Conservation (phyloP, 805 yeast genomes). For the Candida fluviatilis region DNA sequence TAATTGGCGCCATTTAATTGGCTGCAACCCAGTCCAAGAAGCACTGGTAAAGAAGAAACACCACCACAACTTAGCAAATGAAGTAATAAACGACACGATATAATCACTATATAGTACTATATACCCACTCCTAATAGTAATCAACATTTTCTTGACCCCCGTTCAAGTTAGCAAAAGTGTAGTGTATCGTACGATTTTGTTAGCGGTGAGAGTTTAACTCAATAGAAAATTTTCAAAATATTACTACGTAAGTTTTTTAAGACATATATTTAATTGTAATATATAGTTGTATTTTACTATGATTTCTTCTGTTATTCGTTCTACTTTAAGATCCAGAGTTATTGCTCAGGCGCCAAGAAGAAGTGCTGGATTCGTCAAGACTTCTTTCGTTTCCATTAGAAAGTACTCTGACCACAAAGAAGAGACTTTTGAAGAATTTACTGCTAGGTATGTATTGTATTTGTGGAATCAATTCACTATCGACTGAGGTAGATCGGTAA, state of each 20-base stretch:
- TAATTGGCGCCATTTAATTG: constrained; percentile 1
- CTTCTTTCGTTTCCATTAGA: constrained; percentile 38
- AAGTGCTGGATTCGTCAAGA: constrained; percentile 15
- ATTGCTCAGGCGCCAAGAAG: constrained; percentile 25
- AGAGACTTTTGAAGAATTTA: constrained; percentile 93
- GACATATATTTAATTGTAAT: neutral
- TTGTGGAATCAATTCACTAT: too few species aligned
- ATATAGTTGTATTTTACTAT: constrained; percentile 13
- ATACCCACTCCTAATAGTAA: too few species aligned
- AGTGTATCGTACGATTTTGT: constrained; percentile 1
- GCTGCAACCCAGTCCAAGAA: neutral
- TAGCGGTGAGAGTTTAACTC: neutral
- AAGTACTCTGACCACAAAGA: constrained; percentile 82
- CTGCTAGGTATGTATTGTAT: constrained; percentile 52
- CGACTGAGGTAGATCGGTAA: too few species aligned
- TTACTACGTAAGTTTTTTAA: neutral
- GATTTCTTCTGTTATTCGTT: constrained; percentile 40
- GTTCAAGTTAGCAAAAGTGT: neutral
- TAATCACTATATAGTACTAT: too few species aligned
- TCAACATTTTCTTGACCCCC: too few species aligned
- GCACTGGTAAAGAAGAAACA: neutral
- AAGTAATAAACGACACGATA: neutral
- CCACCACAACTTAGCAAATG: neutral
- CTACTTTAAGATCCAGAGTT: constrained; percentile 36
- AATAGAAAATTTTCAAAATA: neutral